phyloP scores from a whole-genome alignment of 352 stramenopile genomes.

The Phytophthora sojae region DNA sequence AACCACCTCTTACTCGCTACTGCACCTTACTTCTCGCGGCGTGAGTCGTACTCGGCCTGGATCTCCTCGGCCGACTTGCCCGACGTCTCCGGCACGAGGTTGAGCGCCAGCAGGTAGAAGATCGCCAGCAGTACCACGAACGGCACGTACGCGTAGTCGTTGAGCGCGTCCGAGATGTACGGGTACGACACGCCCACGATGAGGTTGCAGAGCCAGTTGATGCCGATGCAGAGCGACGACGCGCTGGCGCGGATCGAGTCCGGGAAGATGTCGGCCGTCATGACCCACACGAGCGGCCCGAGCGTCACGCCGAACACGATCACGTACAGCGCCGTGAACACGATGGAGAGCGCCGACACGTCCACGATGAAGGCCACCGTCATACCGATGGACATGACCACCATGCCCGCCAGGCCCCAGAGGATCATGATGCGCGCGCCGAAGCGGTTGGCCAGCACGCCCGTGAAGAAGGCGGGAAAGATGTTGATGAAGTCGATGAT shows the following conservation, averaged over 20 bases:
- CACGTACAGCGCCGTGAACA: too few species aligned
- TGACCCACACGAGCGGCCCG: slow-evolving; percentile 21
- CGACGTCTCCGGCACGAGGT: slow-evolving; percentile 26
- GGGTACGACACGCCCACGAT: slow-evolving; percentile 26
- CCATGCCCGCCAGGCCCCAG: too few species aligned
- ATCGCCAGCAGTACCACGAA: slow-evolving; percentile 20
- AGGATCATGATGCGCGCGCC: too few species aligned
- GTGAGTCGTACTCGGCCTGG: slow-evolving; percentile 18
- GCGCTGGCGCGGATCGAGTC: slow-evolving; percentile 22
- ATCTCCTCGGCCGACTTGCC: slow-evolving; percentile 31
- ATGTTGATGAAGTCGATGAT: too few species aligned
- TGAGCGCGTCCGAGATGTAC: slow-evolving; percentile 22
- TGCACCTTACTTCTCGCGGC: not conserved
- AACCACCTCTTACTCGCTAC: too few species aligned
- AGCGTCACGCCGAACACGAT: too few species aligned
- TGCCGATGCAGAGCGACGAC: slow-evolving; percentile 20
- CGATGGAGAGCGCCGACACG: too few species aligned
- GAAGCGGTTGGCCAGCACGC: too few species aligned
- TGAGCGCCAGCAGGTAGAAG: slow-evolving; percentile 21
- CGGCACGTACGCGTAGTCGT: slow-evolving; percentile 25
- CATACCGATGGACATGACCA: too few species aligned
- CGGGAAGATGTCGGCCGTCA: slow-evolving; percentile 26
- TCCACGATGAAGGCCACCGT: too few species aligned
- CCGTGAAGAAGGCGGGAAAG: too few species aligned
- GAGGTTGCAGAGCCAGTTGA: slow-evolving; percentile 29